These are phyloP conservation scores for Sideroxylon spinosum DNA, from an alignment of 179 eudicot genomes.

Conservation along the genomic window DNA sequence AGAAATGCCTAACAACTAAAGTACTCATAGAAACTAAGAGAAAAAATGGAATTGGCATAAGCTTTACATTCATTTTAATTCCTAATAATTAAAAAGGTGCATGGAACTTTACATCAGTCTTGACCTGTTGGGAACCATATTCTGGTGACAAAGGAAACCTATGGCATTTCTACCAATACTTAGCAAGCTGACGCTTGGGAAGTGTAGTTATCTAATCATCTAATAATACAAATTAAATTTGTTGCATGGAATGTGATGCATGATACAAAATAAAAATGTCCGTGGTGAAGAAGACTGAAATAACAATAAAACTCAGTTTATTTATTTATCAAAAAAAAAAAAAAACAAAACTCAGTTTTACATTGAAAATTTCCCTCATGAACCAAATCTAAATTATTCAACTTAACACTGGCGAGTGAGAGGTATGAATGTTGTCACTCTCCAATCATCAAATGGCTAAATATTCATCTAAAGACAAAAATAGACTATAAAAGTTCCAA, in stretches of 20 bases:
- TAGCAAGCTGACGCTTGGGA: neutral
- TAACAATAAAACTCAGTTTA: neutral
- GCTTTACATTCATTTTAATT: neutral
- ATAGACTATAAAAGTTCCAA: neutral
- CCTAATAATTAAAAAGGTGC: neutral
- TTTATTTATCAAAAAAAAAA: neutral
- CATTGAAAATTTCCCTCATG: neutral
- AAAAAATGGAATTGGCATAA: neutral
- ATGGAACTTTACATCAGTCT: neutral
- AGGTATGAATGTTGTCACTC: neutral
- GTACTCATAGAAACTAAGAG: neutral
- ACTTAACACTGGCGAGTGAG: neutral
- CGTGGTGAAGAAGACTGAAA: neutral
- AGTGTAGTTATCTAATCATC: neutral
- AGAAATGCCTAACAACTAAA: neutral
- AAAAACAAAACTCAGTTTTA: too few species aligned
- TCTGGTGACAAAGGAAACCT: neutral
- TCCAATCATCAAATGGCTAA: neutral
- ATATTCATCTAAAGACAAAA: neutral
- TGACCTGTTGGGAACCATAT: neutral
- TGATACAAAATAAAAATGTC: neutral
- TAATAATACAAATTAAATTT: neutral
- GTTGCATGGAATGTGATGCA: neutral
- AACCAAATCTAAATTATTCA: neutral
- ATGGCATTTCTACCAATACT: neutral